Evolutionary conservation across 306 rosid species (phyloP).

Genomic region (Morella rubra): DNA sequence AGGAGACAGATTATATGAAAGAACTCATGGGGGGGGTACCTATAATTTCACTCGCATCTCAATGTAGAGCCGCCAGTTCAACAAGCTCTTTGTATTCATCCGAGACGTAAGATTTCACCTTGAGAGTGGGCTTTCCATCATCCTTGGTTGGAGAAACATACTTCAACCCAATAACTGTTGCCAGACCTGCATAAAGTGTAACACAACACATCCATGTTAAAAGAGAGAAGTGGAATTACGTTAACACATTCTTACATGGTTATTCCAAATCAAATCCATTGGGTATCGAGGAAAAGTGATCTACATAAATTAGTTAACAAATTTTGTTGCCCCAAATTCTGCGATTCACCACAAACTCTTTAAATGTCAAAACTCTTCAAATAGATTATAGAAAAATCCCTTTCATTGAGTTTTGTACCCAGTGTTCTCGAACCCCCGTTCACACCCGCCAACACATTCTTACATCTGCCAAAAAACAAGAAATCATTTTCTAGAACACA

Average conservation of each 20-base stretch:
- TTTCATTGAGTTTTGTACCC: not conserved
- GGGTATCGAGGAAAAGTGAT: not conserved
- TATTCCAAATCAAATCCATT: not conserved
- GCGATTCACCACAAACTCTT: not conserved
- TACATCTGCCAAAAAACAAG: not conserved
- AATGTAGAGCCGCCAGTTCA: slow-evolving; percentile 59
- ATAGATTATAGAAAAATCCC: not conserved
- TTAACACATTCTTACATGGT: not conserved
- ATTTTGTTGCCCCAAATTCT: not conserved
- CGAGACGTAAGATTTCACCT: slow-evolving; percentile 62
- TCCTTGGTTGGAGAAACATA: slow-evolving; percentile 60
- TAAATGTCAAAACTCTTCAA: not conserved
- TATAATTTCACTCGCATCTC: slow-evolving; percentile 19
- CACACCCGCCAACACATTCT: not conserved
- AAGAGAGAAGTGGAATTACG: not conserved
- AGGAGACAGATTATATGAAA: not conserved
- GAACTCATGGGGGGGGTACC: not conserved
- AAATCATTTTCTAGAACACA: not conserved
- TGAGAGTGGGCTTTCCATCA: slow-evolving; percentile 51
- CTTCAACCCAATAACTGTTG: slow-evolving; percentile 82
- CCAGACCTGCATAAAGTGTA: slow-evolving; percentile 52
- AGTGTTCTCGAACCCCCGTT: not conserved
- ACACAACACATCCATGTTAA: slow-evolving; percentile 1
- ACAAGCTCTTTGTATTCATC: slow-evolving; percentile 60
- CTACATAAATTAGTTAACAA: not conserved